These are phyloP conservation scores for Simplicillium aogashimaense DNA, from an alignment of 2,329 filamentous ascomycete genomes.

Conservation along the genomic window DNA sequence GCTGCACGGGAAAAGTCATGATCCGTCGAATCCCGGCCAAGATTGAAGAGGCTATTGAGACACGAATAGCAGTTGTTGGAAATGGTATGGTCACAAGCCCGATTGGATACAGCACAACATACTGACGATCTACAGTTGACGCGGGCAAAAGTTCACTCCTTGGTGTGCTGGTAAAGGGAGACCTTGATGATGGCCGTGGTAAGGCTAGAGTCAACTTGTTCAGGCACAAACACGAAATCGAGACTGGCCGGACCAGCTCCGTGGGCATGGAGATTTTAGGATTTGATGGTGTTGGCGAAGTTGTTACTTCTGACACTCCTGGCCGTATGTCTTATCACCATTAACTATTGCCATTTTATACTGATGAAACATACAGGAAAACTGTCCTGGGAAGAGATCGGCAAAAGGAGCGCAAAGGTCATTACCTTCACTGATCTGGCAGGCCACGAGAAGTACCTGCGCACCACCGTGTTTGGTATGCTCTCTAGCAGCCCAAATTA, in stretches of 20 bases:
- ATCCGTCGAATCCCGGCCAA: constrained; percentile 64
- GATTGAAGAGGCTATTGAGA: constrained; percentile 87
- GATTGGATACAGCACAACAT: neutral
- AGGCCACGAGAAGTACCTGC: constrained; percentile 88
- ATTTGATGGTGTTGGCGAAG: constrained; percentile 78
- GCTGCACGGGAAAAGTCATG: constrained; percentile 76
- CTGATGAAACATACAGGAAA: constrained; percentile 28
- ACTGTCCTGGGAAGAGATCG: constrained; percentile 95
- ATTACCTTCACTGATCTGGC: constrained; percentile 94
- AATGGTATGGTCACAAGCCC: constrained; percentile 49
- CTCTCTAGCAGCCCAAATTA: constrained; percentile 94
- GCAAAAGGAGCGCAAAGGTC: constrained; percentile 87
- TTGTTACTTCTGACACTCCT: constrained; percentile 71
- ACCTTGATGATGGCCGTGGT: constrained; percentile 87
- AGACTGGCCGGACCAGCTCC: constrained; percentile 88
- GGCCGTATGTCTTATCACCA: constrained; percentile 50
- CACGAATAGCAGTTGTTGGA: constrained; percentile 89
- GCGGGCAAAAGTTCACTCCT: constrained; percentile 95
- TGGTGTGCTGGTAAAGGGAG: constrained; percentile 90
- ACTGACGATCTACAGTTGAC: constrained; percentile 53
- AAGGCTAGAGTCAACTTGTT: constrained; percentile 93
- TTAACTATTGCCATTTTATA: no score
- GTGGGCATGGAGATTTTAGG: constrained; percentile 99
- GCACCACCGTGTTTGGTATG: constrained; percentile 93
- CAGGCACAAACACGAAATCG: constrained; percentile 94